Evolutionary conservation across 495 filamentous ascomycete species (phyloP).

Genomic region (Aspergillus haitiensis): DNA sequence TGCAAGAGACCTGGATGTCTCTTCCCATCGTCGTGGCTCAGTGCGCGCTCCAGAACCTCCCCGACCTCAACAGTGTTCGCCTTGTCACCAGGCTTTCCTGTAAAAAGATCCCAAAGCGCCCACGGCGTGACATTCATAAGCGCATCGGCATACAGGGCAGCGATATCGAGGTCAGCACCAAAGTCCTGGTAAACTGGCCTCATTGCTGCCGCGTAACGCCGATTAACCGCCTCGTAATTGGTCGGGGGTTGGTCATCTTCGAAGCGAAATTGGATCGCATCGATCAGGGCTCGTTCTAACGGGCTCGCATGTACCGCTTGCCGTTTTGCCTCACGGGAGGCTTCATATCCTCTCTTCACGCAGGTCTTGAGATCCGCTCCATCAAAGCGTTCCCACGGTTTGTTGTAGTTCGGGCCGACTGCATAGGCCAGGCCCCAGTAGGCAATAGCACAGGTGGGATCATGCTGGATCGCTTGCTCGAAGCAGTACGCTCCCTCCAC

Average conservation of each 20-base stretch:
- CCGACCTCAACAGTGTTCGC: slow-evolving; percentile 60
- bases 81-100: slow-evolving; percentile 54
- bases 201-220: slow-evolving; percentile 61
- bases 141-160: slow-evolving; percentile 59
- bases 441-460: slow-evolving; percentile 58
- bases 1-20: slow-evolving; percentile 62
- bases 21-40: slow-evolving; percentile 37
- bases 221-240: slow-evolving; percentile 51
- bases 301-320: slow-evolving; percentile 31
- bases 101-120: slow-evolving; percentile 61
- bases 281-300: slow-evolving; percentile 56
- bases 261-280: slow-evolving; percentile 56
- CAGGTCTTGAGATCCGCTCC: slow-evolving; percentile 44
- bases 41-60: slow-evolving; percentile 52
- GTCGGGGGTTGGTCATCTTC: slow-evolving; percentile 39
- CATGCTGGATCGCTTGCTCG: slow-evolving; percentile 48
- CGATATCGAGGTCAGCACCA: slow-evolving; percentile 57
- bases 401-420: slow-evolving; percentile 70
- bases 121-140: slow-evolving; percentile 66
- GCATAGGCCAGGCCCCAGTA: slow-evolving; percentile 67
- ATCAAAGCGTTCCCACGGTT: slow-evolving; percentile 66
- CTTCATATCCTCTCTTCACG: slow-evolving; percentile 43
- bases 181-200: slow-evolving; percentile 50
- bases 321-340: slow-evolving; percentile 40
- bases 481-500: slow-evolving; percentile 21